Percentiles rank a stretch among this genome's conserved stretches.
phyloP scores from a whole-genome alignment of 2,329 filamentous ascomycete species.

The Didymella lethalis region DNA sequence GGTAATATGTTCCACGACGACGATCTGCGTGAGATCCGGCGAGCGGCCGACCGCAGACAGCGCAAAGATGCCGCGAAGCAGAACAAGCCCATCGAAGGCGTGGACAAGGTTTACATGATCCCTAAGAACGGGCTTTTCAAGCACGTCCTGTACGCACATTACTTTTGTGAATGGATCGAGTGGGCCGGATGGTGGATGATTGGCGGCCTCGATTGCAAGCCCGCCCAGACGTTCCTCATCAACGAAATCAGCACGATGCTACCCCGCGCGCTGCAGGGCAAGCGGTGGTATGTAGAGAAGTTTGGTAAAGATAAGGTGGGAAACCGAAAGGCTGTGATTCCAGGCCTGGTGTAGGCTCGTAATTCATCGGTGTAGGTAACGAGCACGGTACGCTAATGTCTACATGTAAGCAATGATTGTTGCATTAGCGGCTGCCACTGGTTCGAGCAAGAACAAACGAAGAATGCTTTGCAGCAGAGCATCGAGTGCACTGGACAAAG shows the following conservation, averaged over 20 bases:
- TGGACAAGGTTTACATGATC: slow-evolving; percentile 86
- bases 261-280: slow-evolving; percentile 81
- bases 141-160: slow-evolving; percentile 88
- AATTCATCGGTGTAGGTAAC: slow-evolving; percentile 11
- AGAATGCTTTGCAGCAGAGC: background rate
- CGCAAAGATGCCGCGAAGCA: slow-evolving; percentile 57
- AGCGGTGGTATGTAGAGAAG: slow-evolving; percentile 83
- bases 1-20: slow-evolving; percentile 91
- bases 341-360: slow-evolving; percentile 59
- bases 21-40: slow-evolving; percentile 83
- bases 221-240: slow-evolving; percentile 80
- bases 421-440: slow-evolving; percentile 8
- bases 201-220: slow-evolving; percentile 69
- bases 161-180: slow-evolving; percentile 96
- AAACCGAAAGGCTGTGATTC: slow-evolving; percentile 76
- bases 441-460: background rate
- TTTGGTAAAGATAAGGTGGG: slow-evolving; percentile 87
- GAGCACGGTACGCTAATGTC: slow-evolving; percentile 12
- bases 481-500: slow-evolving; percentile 3
- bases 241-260: slow-evolving; percentile 93
- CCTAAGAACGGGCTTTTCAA: slow-evolving; percentile 84
- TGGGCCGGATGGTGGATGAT: slow-evolving; percentile 90
- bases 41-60: slow-evolving; percentile 70
- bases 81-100: slow-evolving; percentile 58
- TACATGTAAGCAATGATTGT: slow-evolving; percentile 4